phyloP scores from a whole-genome alignment of 129 eudicot genomes.

The Mikania micrantha region DNA sequence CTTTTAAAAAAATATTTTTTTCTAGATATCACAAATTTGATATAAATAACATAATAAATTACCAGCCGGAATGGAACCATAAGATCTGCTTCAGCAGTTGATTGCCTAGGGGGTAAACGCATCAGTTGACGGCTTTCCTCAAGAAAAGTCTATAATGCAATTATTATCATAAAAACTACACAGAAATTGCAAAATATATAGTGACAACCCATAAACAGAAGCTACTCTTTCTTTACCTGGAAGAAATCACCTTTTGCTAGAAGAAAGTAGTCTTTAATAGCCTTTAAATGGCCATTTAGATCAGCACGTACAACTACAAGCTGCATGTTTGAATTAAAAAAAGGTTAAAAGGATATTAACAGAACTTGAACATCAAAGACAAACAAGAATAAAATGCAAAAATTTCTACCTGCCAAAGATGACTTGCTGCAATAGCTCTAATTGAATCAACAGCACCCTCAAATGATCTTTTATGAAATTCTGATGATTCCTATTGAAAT shows the following conservation, averaged over 20 bases:
- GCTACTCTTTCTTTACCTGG: slow-evolving; percentile 51
- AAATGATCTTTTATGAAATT: slow-evolving; percentile 89
- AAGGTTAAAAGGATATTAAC: neutral
- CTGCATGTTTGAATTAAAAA: slow-evolving; percentile 38
- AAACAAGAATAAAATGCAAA: neutral
- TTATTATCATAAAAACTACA: neutral
- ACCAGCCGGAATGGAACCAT: slow-evolving; percentile 96
- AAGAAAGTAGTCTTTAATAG: slow-evolving; percentile 94
- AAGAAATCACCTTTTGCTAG: slow-evolving; percentile 97
- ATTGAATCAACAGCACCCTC: slow-evolving; percentile 83
- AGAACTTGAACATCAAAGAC: neutral
- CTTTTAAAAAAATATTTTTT: neutral
- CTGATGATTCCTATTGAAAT: slow-evolving; percentile 72
- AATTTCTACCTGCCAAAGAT: slow-evolving; percentile 92
- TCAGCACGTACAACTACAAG: slow-evolving; percentile 99
- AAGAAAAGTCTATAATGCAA: slow-evolving; percentile 66
- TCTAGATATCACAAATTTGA: neutral
- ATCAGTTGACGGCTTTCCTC: slow-evolving; percentile 96
- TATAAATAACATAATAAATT: slow-evolving; percentile 17
- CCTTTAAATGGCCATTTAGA: slow-evolving; percentile 87
- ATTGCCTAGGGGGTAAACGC: slow-evolving; percentile 96
- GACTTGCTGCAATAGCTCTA: slow-evolving; percentile 91
- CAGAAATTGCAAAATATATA: neutral
- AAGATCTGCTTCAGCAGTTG: slow-evolving; percentile 99
- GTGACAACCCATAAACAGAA: neutral